These are phyloP conservation scores for Beauveria brongniartii DNA, from an alignment of 2,329 filamentous ascomycete genomes.

Conservation along the genomic window DNA sequence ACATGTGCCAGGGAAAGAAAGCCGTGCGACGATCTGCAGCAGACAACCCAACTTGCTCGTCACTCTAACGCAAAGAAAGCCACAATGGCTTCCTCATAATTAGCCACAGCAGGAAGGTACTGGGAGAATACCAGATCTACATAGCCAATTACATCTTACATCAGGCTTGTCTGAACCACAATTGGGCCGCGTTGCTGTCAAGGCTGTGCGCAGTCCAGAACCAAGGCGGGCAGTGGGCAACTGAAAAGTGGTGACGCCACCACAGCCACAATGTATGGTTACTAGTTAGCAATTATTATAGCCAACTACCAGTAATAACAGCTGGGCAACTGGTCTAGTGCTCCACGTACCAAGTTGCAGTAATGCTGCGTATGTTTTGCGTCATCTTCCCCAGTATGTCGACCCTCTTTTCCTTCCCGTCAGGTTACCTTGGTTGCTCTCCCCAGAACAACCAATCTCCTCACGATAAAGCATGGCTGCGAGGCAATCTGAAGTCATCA, in stretches of 20 bases:
- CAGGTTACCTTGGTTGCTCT: too few species aligned
- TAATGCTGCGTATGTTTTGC: slow-evolving; percentile 9
- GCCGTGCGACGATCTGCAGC: background rate
- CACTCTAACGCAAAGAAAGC: background rate
- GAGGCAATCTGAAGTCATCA: background rate
- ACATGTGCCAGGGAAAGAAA: slow-evolving; percentile 4
- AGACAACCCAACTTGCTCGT: background rate
- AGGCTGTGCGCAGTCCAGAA: background rate
- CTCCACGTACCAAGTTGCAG: background rate
- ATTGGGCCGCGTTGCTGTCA: background rate
- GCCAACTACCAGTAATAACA: too few species aligned
- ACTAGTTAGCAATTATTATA: too few species aligned
- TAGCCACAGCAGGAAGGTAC: background rate
- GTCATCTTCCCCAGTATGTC: slow-evolving; percentile 4
- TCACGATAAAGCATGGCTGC: background rate
- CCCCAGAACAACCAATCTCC: background rate
- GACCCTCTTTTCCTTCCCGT: background rate
- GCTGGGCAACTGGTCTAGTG: too few species aligned
- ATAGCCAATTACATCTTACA: background rate
- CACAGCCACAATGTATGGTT: slow-evolving; percentile 15
- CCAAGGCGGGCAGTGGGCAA: background rate
- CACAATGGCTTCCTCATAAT: background rate
- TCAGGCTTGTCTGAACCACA: background rate
- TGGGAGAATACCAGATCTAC: background rate
- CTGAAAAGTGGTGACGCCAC: slow-evolving; percentile 18